Conservation (phyloP, 1,284 basidiomycete genomes). For the Cerioporus squamosus region DNA sequence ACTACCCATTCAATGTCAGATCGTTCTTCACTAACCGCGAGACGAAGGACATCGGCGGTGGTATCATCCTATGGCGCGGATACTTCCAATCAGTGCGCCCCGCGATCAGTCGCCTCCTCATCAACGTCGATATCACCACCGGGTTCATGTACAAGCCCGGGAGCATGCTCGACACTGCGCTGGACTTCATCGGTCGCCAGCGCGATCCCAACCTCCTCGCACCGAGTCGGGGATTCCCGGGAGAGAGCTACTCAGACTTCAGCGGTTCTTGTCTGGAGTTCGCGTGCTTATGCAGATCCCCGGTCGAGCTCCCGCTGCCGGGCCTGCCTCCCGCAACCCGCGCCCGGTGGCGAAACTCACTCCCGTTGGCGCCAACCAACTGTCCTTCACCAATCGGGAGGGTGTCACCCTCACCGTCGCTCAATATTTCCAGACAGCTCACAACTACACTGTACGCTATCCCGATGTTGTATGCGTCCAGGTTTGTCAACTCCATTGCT, state of each 20-base stretch:
- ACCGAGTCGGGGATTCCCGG: slow-evolving; percentile 48
- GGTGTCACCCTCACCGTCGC: slow-evolving; percentile 60
- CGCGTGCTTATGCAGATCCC: slow-evolving; percentile 50
- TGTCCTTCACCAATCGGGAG: slow-evolving; percentile 59
- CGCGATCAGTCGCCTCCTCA: slow-evolving; percentile 64
- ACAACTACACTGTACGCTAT: slow-evolving; percentile 54
- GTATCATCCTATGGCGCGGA: slow-evolving; percentile 73
- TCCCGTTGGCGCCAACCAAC: slow-evolving; percentile 49
- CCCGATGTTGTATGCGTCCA: slow-evolving; percentile 69
- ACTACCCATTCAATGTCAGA: slow-evolving; percentile 73
- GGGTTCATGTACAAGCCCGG: slow-evolving; percentile 73
- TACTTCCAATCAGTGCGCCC: slow-evolving; percentile 81
- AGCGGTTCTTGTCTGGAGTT: slow-evolving; percentile 63
- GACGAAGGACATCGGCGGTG: slow-evolving; percentile 65
- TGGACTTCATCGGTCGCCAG: slow-evolving; percentile 51
- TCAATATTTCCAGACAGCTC: slow-evolving; percentile 58
- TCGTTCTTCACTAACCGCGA: slow-evolving; percentile 77
- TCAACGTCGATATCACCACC: slow-evolving; percentile 81
- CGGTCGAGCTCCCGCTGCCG: slow-evolving; percentile 6
- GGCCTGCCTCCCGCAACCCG: neutral
- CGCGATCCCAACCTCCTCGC: slow-evolving; percentile 46
- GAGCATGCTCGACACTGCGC: slow-evolving; percentile 53
- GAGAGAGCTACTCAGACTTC: slow-evolving; percentile 63
- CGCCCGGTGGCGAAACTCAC: slow-evolving; percentile 57
- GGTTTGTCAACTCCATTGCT: slow-evolving; percentile 39